These are phyloP conservation scores for Durio zibethinus DNA, from an alignment of 345 rosid genomes.

Conservation along the genomic window DNA sequence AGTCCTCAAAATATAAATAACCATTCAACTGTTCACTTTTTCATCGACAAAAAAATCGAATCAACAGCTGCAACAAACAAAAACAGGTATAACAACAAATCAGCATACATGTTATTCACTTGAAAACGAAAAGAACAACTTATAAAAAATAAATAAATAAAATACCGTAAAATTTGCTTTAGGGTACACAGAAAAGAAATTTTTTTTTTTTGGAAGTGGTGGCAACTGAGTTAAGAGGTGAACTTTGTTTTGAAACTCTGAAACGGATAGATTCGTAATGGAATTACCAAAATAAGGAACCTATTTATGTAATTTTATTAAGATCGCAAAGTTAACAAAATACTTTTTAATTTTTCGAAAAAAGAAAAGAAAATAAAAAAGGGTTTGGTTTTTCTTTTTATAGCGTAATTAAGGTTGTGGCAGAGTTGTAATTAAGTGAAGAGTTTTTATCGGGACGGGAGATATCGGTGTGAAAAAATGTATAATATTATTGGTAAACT, in stretches of 20 bases:
- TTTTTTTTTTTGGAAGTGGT: not conserved
- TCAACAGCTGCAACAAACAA: slow-evolving; percentile 5
- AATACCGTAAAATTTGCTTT: not conserved
- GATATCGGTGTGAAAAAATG: not conserved
- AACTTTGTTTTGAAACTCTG: slow-evolving; percentile 31
- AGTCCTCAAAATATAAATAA: not conserved
- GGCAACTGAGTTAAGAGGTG: slow-evolving; percentile 15
- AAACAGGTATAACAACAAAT: not conserved
- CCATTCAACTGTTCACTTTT: slow-evolving; percentile 7
- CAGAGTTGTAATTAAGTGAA: slow-evolving; percentile 28
- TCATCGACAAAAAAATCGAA: not conserved
- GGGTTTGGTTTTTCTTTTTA: not conserved
- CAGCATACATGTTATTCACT: not conserved
- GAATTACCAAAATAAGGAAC: slow-evolving; percentile 32
- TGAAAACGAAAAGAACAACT: not conserved
- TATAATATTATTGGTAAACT: not conserved
- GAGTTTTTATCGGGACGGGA: slow-evolving; percentile 7
- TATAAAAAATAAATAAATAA: not conserved
- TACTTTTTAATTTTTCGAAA: not conserved
- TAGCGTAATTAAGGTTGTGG: slow-evolving; percentile 23
- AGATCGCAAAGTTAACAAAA: slow-evolving; percentile 23
- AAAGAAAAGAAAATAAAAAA: too few species aligned
- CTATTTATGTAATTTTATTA: slow-evolving; percentile 19
- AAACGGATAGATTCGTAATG: slow-evolving; percentile 36
- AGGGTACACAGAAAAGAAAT: slow-evolving; percentile 11